Evolutionary conservation across 768 basidiomycete species (phyloP).

Genomic region (Cystobasidium ongulense): DNA sequence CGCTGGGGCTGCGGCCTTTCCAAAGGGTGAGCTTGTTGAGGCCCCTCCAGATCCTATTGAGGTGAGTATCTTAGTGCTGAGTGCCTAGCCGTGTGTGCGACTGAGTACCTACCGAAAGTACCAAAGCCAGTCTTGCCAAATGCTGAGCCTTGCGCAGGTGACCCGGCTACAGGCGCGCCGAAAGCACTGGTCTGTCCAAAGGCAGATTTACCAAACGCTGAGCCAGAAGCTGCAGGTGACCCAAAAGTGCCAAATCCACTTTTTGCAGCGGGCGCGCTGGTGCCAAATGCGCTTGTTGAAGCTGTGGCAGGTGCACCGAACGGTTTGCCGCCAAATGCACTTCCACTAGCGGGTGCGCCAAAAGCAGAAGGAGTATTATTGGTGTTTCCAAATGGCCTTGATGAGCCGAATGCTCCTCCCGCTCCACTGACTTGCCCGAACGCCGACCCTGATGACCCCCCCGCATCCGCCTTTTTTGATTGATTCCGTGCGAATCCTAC

Average conservation of each 20-base stretch:
- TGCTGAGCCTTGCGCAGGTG: background rate
- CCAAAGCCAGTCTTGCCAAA: constrained; percentile 14
- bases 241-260: constrained; percentile 27
- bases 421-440: background rate
- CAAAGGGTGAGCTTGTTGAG: background rate
- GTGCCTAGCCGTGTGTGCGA: background rate
- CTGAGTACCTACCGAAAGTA: background rate
- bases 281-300: background rate
- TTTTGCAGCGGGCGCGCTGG: background rate
- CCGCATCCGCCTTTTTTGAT: constrained; percentile 5
- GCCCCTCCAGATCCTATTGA: background rate
- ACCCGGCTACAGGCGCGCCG: background rate
- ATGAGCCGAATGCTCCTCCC: background rate
- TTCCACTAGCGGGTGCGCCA: constrained; percentile 6
- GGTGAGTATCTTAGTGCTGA: background rate
- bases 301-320: background rate
- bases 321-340: constrained; percentile 16
- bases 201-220: constrained; percentile 15
- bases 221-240: constrained; percentile 3
- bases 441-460: background rate
- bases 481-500: constrained; percentile 22
- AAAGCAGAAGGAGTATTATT: constrained; percentile 24
- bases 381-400: background rate
- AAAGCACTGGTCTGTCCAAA: constrained; percentile 26
- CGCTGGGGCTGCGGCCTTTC: background rate